Evolutionary conservation across 177 flowering plant species (phyloP), one percentile per base, ranked within the genome.

Genomic region (Telopea speciosissima): DNA sequence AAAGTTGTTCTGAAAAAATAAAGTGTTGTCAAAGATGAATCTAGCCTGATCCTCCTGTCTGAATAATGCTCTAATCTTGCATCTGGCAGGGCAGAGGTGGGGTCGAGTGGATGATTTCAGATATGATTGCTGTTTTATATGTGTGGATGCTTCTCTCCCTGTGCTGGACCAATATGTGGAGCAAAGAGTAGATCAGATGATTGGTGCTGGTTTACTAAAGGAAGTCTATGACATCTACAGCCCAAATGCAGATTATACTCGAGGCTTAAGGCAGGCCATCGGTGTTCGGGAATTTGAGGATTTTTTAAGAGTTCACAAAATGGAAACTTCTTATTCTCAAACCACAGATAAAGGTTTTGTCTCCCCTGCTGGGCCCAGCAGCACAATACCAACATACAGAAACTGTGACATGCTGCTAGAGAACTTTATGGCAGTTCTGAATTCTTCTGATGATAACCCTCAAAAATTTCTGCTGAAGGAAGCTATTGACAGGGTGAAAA

Each of bases 41-140:
- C 33, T 24, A 49, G 10, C 61, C 60, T 52, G 33, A 67, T 12
- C n/a, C 8, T 6, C 56, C 17, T 59, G 16, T n/a, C 25, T 70
- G 63, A 17, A 73, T 72, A 69, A 70, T 77, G 67, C 52, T 76
- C 49, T 68, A 74, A 73, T 77, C 25, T 81, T 85, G 77, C 70
- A 70, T 83, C 84, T 82, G 97, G 84, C 97, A 89, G 97, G 91
- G 85, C 98, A 93, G 99, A 89, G 84, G 76, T 95, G 99, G 98
- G 93, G 97, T 28, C 85, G 78, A 71, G 82, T 78, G 24, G 90
- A 84, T 79, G 78, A 81, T 79, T 89, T 79, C 71, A 87, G 86
- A 84, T 90, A 85, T 63, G 67, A 86, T 77, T 95, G 93, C 83
- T 92, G 97, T 70, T 92, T 95, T 77, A 71, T 95, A 73, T 89